Evolutionary conservation across 805 yeast genomes (phyloP).

Genomic region (Zygoascus biomembranicola): DNA sequence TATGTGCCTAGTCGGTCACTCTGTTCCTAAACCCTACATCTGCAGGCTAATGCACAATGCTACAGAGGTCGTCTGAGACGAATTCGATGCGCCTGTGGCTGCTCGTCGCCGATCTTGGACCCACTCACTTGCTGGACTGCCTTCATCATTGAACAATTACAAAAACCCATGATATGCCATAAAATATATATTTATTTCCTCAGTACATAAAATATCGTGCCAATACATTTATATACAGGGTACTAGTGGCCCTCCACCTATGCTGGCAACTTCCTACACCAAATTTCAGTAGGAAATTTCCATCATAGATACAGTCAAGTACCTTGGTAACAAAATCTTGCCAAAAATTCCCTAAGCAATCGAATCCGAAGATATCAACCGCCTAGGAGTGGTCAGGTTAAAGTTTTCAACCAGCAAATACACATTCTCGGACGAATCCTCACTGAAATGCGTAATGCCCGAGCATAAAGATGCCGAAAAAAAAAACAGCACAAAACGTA

Average conservation of each 20-base stretch:
- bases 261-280: background rate
- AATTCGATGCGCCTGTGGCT: no score
- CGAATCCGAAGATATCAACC: conserved; percentile 6
- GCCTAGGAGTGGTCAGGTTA: conserved; percentile 67
- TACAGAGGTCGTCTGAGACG: no score
- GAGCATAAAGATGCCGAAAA: conserved; percentile 81
- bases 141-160: no score
- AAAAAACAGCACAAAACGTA: conserved; percentile 4
- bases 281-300: background rate
- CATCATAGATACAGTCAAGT: background rate
- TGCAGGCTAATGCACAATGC: no score
- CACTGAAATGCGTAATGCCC: conserved; percentile 99
- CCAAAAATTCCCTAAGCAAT: conserved; percentile 31
- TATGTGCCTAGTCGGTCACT: no score
- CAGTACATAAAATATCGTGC: no score
- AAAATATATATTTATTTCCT: no score
- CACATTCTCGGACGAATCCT: conserved; percentile 99
- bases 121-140: no score
- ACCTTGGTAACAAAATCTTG: conserved; percentile 7
- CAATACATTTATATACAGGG: no score
- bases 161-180: no score
- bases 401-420: conserved; percentile 99
- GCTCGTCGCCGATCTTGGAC: no score
- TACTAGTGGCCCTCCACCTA: background rate
- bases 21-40: no score